Base-by-base conservation (phyloP, 2,329 filamentous ascomycete species). In the Metarhizium album region DNA sequence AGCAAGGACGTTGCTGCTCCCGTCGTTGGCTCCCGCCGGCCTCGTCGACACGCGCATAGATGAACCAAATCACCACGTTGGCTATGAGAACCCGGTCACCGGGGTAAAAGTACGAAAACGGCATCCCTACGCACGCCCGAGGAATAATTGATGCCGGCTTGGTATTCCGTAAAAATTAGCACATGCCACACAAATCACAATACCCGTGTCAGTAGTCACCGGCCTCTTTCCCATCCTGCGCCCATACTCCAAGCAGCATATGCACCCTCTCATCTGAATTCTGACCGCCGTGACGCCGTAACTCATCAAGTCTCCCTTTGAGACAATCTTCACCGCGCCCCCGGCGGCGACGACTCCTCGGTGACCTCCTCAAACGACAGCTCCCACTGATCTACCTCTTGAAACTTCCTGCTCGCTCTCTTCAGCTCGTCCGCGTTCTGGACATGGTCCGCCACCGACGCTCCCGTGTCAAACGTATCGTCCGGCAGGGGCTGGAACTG, bases 311-410 rank as follows among this genome's bases (percentile, higher is more conserved):
- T 20, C 16, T 23, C 27, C 8, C 27, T n/a, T 42, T n/a, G n/a
- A n/a, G n/a, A 13, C 23, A 23, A 40, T 52, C 29, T 47, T 62
- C 53, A 81, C 52, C 77, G 70, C 42, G 72, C 76, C 56, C 73
- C 71, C 37, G 66, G 65, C 1, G 78, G 77, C 20, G 78, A 80
- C 52, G 74, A 76, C 53, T 72, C 73, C 63, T 77, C 74, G 22
- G 73, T 74, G 46, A 81, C 73, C 57, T 82, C 80, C 68, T 86
- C 83, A 64, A 79, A 86, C 47, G 81, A 79, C 54, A 86, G 67
- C 66, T 83, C 74, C 81, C 82, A 86, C 65, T 75, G 71, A 62
- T 86, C 83, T 40, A 86, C 83, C 65, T 86, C 82, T 62, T 78
- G 74, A 59, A 86, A 86, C 65, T 85, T 85, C 61, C 70, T 74